Conservation (phyloP, 192 early-diverging fungal genomes). For the Podochytrium sp. region DNA sequence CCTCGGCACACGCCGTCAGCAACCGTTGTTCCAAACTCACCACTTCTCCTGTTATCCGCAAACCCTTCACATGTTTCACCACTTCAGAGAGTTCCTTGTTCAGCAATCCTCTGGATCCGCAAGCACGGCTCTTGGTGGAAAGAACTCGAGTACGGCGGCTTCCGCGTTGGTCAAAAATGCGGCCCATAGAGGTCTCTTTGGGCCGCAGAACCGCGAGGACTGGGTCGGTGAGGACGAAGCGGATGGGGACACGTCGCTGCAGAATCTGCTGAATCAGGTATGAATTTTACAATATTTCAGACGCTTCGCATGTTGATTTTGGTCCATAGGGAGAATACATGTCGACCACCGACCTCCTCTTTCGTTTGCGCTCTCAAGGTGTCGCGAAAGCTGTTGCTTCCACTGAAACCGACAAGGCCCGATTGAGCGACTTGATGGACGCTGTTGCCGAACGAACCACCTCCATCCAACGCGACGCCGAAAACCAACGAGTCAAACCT, state of each 20-base stretch:
- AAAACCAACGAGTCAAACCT: background rate
- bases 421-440: background rate
- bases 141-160: background rate
- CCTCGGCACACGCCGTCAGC: slow-evolving; percentile 23
- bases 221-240: slow-evolving; percentile 19
- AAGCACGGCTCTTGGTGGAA: background rate
- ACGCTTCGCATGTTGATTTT: background rate
- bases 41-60: slow-evolving; percentile 22
- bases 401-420: background rate
- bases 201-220: slow-evolving; percentile 15
- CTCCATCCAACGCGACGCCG: background rate
- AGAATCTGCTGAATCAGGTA: background rate
- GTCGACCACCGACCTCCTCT: background rate
- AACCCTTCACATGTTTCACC: slow-evolving; percentile 22
- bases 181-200: background rate
- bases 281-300: too few relatives aligned
- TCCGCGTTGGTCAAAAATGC: background rate
- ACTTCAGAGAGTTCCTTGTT: slow-evolving; percentile 34
- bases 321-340: background rate
- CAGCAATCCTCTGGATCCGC: slow-evolving; percentile 7
- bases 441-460: slow-evolving; percentile 9
- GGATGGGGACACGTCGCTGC: slow-evolving; percentile 23
- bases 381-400: background rate
- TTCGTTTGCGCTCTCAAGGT: background rate
- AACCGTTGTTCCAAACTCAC: slow-evolving; percentile 1